Percentiles rank a stretch among this genome's conserved stretches.
These are phyloP conservation scores for Cladosporium sp. DNA, from an alignment of 2,329 filamentous ascomycete species.

Conservation along the genomic window DNA sequence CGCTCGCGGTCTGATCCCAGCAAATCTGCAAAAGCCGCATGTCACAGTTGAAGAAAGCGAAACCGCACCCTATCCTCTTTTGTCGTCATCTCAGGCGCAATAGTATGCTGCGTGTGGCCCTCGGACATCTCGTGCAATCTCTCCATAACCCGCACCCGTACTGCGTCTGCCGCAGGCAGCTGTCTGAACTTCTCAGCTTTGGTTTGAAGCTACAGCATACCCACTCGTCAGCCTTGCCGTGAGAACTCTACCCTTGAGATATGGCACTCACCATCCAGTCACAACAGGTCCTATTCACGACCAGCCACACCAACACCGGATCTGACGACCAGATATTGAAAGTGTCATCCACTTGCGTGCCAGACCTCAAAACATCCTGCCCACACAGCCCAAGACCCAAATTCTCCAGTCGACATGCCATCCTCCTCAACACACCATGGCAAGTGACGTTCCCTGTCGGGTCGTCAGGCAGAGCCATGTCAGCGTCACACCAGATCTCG, in stretches of 20 bases:
- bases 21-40: not conserved
- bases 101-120: not conserved
- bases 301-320: not conserved
- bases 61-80: not conserved
- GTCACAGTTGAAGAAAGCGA: not conserved
- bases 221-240: not conserved
- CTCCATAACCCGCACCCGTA: not conserved
- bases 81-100: not conserved
- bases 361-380: not conserved
- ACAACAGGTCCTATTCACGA: not conserved
- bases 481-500: not conserved
- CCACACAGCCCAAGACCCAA: not conserved
- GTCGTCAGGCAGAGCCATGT: not conserved
- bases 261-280: not conserved
- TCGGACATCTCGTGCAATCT: not conserved
- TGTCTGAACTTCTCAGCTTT: not conserved
- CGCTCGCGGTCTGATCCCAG: not conserved
- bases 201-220: not conserved
- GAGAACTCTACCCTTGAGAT: no score
- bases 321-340: not conserved
- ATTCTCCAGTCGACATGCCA: not conserved
- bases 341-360: not conserved
- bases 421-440: not conserved
- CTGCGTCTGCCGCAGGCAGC: not conserved
- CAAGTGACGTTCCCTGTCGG: not conserved